Evolutionary conservation across 371 early-diverging fungal species (phyloP), one percentile per base, ranked within the genome.

Genomic region (Neoconidiobolus thromboides): DNA sequence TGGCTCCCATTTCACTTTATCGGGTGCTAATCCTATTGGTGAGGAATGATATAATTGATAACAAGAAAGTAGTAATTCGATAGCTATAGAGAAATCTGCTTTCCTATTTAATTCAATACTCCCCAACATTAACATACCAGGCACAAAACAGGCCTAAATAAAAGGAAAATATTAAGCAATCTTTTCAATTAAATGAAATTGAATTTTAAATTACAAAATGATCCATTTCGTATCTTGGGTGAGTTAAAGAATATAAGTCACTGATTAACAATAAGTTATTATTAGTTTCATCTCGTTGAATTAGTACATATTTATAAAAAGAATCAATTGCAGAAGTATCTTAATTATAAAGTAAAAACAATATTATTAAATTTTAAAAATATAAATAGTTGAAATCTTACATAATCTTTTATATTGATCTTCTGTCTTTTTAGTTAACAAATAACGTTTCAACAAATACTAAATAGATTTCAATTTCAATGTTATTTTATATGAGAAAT

Each of bases 1-100:
- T 15, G 55, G 55, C 6, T 26, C 12, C 55, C 55, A 55, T 10
- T 49, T 44, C 67, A 74, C 69, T 0, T 48, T 64, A 52, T 87
- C 85, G 0, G 82, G 76, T 10, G 76, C 73, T 1, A 85, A 61
- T 0, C 80, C 77, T 1, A 81, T 74, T 1, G 61, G 60, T 2
- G 76, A 67, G 5, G 40, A 37, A 6, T 55, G 55, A 26, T 55
- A 55, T 12, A 55, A 41, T 41, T 55, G 7, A 40, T 41, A 41
- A 14, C 55, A 55, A 12, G 55, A 7, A 10, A 10, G 40, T 6
- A 40, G 6, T 5, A 55, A 40, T 12, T 55, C 55, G 10, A 38
- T 12, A 12, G 38, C 37, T 7, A 55, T 5, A 5, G 40, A 5
- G 14, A 55, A 6, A 14, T 55, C 55, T 7, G 15, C 12, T 41